These are phyloP conservation scores for Aspergillus tanneri DNA, from an alignment of 2,329 filamentous ascomycete species.

Conservation along the genomic window DNA sequence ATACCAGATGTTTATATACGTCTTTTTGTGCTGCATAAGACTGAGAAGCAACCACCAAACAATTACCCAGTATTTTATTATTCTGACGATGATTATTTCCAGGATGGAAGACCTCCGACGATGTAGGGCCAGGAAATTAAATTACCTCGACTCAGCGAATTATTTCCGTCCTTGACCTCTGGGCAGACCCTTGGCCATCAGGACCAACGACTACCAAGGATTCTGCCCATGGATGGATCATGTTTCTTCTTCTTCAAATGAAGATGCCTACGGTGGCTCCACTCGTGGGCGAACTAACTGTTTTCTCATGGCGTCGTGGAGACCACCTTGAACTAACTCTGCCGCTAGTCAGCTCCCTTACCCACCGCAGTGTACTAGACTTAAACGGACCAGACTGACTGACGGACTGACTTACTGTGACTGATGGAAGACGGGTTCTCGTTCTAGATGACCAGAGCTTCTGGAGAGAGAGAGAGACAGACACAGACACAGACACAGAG, in stretches of 20 bases:
- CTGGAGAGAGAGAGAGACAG: too few species aligned
- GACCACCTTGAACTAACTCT: slow-evolving; percentile 3
- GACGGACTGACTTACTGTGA: slow-evolving; percentile 1
- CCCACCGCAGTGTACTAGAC: background rate
- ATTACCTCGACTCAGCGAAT: too few species aligned
- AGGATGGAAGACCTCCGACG: too few species aligned
- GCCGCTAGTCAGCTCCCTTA: background rate
- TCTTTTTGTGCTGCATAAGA: too few species aligned
- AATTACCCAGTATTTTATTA: too few species aligned
- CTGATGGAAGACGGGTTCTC: background rate
- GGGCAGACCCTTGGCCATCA: slow-evolving; percentile 9
- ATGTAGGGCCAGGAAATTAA: too few species aligned
- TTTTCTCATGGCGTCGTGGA: too few species aligned
- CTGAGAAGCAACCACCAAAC: too few species aligned
- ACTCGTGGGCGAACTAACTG: background rate
- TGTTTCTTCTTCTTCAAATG: background rate
- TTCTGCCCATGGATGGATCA: background rate
- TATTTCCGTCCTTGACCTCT: too few species aligned
- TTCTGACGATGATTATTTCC: too few species aligned
- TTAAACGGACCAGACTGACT: background rate
- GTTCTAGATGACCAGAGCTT: slow-evolving; percentile 24
- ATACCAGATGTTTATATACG: too few species aligned
- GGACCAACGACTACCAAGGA: background rate
- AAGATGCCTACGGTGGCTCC: background rate
- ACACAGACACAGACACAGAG: too few species aligned